Percentiles rank a stretch among this genome's conserved stretches.
Conservation (phyloP, 129 eudicot genomes). For the Flaveria robusta region DNA sequence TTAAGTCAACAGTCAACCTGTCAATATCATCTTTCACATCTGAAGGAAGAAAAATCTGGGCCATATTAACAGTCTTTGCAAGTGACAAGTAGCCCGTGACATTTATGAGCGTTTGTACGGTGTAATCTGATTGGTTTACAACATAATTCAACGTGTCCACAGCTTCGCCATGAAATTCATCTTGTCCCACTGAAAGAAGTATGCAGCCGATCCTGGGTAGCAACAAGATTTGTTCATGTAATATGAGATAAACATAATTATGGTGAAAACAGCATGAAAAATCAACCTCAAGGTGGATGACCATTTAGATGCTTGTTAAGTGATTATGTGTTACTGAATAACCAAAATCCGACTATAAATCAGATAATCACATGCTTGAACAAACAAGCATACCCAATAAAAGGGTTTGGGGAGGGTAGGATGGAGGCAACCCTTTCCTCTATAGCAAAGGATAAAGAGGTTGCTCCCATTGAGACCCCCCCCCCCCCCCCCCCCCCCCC, state of each 20-base stretch:
- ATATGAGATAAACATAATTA: background rate
- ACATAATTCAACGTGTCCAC: conserved; percentile 70
- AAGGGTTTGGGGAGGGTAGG: too few relatives aligned
- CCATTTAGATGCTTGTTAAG: background rate
- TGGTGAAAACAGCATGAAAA: background rate
- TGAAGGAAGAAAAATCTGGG: conserved; percentile 78
- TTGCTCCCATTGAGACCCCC: too few relatives aligned
- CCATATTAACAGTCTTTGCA: conserved; percentile 76
- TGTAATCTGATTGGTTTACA: conserved; percentile 93
- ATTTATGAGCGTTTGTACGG: conserved; percentile 72
- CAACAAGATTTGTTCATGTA: conserved; percentile 11
- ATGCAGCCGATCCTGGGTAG: conserved; percentile 78
- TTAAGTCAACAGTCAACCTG: conserved; percentile 57
- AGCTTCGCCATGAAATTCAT: conserved; percentile 72
- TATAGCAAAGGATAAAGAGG: too few relatives aligned
- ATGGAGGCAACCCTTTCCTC: too few relatives aligned
- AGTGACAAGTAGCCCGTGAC: conserved; percentile 72
- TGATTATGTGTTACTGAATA: background rate
- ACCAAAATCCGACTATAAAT: background rate
- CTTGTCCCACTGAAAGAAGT: conserved; percentile 86
- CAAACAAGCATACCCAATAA: too few relatives aligned
- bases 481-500: too few relatives aligned
- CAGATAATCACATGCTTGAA: background rate
- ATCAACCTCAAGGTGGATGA: background rate
- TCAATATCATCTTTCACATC: conserved; percentile 76